Conservation (phyloP, 2,329 filamentous ascomycete species). For the Fusarium anguioides region DNA sequence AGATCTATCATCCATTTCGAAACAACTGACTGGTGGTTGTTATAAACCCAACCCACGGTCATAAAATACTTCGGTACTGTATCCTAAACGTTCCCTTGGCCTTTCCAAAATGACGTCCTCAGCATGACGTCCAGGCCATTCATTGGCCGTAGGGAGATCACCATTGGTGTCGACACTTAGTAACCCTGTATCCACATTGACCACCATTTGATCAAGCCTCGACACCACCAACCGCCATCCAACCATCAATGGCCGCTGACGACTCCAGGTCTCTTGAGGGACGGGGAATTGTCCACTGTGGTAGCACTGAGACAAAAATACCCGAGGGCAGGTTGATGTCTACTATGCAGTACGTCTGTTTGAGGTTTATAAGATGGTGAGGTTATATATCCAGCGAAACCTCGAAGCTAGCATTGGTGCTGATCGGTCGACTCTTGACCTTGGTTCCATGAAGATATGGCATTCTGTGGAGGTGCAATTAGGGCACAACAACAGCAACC, state of each 20-base stretch:
- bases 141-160: constrained; percentile 35
- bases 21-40: constrained; percentile 11
- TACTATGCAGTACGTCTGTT: constrained; percentile 6
- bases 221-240: constrained; percentile 37
- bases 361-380: constrained; percentile 2
- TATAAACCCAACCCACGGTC: constrained; percentile 28
- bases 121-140: constrained; percentile 38
- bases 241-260: constrained; percentile 31
- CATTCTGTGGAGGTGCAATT: constrained; percentile 44
- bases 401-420: neutral
- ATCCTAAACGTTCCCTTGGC: constrained; percentile 1
- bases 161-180: constrained; percentile 39
- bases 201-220: constrained; percentile 35
- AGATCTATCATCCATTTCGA: constrained; percentile 22
- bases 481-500: constrained; percentile 45
- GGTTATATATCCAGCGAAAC: neutral
- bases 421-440: neutral
- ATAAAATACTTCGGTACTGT: constrained; percentile 19
- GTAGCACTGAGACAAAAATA: constrained; percentile 29
- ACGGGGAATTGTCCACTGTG: constrained; percentile 18
- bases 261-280: constrained; percentile 18
- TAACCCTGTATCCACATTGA: constrained; percentile 40
- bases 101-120: constrained; percentile 42
- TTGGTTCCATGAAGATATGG: neutral
- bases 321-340: constrained; percentile 1